Base-by-base conservation (phyloP, 2,329 filamentous ascomycete genomes). In the Pseudogymnoascus verrucosus region DNA sequence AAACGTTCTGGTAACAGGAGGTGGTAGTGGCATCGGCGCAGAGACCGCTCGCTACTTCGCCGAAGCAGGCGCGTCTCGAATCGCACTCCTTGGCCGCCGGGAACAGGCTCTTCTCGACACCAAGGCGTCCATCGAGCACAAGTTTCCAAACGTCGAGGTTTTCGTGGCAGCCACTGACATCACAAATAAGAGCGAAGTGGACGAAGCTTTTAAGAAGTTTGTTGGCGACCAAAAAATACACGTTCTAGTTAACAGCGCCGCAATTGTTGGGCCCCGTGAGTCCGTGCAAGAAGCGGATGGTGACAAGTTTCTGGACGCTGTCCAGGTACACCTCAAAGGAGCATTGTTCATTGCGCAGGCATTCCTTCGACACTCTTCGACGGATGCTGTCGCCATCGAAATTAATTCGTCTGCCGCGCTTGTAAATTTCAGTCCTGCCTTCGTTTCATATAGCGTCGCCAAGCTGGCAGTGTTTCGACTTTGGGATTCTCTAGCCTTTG, bases 11-110 rank as follows among this genome's bases (percentile, higher is more conserved):
- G 67, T 79, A 12, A 82, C 79, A 3, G 79, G 78, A 19, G 78
- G 76, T 0, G 78, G 78, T 3, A 76, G 69, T 10, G 79, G 79
- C 5, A 81, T 82, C 39, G 79, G 79, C 36, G 73, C 72, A 44
- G 76, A 73, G 59, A 80, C 75, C 5, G 77, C 78, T 5, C 69
- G 61, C 23, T 70, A 68, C 65, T 82, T 81, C 62, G 79, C 79
- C 10, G 54, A 70, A 66, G 78, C 80, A 63, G 78, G 78, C 6
- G 78, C 78, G 0, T 69, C 74, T 47, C 71, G 71, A 0, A 78
- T 83, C 59, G 74, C 73, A 7, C 72, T 83, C 5, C 68, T 81
- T 0, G 79, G 79, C 23, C 77, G 80, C 19, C 70, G 72, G 39
- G 71, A 67, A 67, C 64, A 72, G 60, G 71, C 69, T 16, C 73